Evolutionary conservation across 108 stramenopile species (phyloP), one percentile per base, ranked within the genome.

Genomic region (Chaetoceros tenuissimus): DNA sequence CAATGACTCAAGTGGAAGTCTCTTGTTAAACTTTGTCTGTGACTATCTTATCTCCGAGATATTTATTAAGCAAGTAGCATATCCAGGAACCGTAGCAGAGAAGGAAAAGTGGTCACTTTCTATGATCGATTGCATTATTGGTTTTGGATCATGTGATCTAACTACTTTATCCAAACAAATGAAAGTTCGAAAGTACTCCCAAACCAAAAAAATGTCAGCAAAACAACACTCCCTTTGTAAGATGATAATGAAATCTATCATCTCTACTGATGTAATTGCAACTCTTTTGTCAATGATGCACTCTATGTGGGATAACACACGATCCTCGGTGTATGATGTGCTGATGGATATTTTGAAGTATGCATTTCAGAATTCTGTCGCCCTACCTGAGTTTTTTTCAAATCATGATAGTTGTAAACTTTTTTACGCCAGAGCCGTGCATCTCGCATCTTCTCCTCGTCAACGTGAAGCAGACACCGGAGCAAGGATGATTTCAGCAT

Each of bases 391-490:
- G 5, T 10, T 40, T 40, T 10, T 40, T 5, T 10, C 34, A 40
- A 40, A 40, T 40, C 8, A 40, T 13, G 8, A 40, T 13, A 40
- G 34, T 13, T 13, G 34, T 13, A 13, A 40, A 10, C 34, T 40
- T 40, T 30, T 16, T 17, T 20, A 46, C 46, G 52, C 57, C 43
- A 70, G 75, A 24, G 82, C 67, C 2, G n/a, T 83, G 13, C 62
- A 66, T 51, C 59, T 81, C 28, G 79, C 80, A 8, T 73, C 76
- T 2, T 77, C 75, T 19, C 84, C 84, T 8, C 57, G 84, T 28
- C 75, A 78, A 60, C 62, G 80, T 5, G 84, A 85, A 55, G 69
- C 78, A 1, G 84, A 85, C 30, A 77, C 84, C 0, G 84, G 84
- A 5, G 71, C 77, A 7, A 66, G 75, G 10, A 59, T 81, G 22